Evolutionary conservation across 441 rosid species (phyloP).

Genomic region (Pelargonium cotyledonis): DNA sequence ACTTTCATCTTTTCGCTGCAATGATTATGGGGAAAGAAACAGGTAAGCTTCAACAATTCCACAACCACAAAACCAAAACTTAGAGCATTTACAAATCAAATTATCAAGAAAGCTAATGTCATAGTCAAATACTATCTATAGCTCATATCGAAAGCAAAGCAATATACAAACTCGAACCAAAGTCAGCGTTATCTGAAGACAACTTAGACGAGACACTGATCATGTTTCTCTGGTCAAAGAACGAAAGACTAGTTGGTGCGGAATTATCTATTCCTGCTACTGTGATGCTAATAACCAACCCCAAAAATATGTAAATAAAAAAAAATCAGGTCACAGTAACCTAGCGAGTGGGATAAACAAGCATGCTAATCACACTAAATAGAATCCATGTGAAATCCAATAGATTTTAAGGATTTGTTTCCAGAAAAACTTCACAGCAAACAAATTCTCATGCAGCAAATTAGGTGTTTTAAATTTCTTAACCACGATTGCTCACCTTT

Average conservation of each 20-base stretch:
- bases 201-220: neutral
- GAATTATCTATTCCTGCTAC: no score
- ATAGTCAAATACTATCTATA: no score
- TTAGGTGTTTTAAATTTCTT: neutral
- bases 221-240: neutral
- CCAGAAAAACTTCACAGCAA: neutral
- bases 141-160: no score
- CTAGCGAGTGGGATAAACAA: neutral
- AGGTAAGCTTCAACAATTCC: neutral
- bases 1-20: conserved; percentile 47
- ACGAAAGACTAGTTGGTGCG: no score
- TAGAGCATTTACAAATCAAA: no score
- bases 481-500: neutral
- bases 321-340: neutral
- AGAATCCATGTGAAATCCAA: neutral
- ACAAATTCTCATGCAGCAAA: no score
- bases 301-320: neutral
- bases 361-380: neutral
- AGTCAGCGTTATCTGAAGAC: neutral
- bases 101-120: no score
- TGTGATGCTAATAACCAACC: neutral
- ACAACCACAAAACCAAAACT: no score
- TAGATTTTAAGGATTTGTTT: neutral
- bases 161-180: neutral
- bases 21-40: conserved; percentile 6